phyloP scores from a whole-genome alignment of 441 rosid species.

The Biscutella laevigata region DNA sequence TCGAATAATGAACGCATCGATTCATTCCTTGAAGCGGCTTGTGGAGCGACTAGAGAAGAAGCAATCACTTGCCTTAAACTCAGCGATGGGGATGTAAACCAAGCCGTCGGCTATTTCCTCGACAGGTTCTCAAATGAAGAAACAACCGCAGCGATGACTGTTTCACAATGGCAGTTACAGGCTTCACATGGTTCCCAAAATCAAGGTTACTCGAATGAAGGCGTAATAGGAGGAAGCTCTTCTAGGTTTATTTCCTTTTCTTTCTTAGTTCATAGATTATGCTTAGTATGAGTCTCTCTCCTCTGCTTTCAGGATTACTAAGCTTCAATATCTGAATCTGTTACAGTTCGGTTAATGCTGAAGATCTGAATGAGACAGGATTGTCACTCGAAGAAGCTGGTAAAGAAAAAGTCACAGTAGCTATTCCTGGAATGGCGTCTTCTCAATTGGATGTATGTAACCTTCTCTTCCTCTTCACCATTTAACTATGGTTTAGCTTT shows the following conservation, averaged over 20 bases:
- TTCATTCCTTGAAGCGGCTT: not conserved
- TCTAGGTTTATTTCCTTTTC: not conserved
- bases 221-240: no score
- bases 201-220: not conserved
- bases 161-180: not conserved
- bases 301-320: not conserved
- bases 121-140: not conserved
- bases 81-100: not conserved
- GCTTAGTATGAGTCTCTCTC: not conserved
- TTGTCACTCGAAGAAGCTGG: not conserved
- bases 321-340: constrained; percentile 10
- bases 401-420: not conserved
- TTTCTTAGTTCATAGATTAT: not conserved
- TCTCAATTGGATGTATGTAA: constrained; percentile 15
- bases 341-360: constrained; percentile 4
- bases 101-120: not conserved
- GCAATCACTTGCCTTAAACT: not conserved
- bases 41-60: not conserved
- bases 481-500: no score
- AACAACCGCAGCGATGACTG: not conserved
- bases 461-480: no score
- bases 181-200: no score
- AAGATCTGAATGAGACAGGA: not conserved
- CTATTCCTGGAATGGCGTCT: no score
- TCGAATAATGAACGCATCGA: not conserved